phyloP scores from a whole-genome alignment of 2,329 filamentous ascomycete species.

The Aspergillus japonicus region DNA sequence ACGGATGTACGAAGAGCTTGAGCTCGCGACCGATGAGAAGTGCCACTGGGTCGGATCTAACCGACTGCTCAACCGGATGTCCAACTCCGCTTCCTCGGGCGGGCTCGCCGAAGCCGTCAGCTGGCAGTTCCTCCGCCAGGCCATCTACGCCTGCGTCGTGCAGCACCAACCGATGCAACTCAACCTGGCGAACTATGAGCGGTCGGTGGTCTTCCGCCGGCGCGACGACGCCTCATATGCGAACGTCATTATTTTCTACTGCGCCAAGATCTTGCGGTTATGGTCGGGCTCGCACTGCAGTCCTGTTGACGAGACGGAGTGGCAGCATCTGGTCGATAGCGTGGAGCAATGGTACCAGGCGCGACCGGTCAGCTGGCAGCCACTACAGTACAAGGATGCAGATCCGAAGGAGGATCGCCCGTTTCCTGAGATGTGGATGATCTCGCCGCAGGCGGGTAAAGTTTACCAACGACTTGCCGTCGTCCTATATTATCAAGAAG shows the following conservation, averaged over 20 bases:
- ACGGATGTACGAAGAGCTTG: constrained; percentile 50
- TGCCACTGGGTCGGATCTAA: constrained; percentile 42
- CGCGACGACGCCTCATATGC: constrained; percentile 40
- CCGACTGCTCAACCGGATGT: constrained; percentile 40
- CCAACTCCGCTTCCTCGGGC: constrained; percentile 40
- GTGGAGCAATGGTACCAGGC: constrained; percentile 33
- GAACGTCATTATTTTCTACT: constrained; percentile 41
- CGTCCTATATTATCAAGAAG: neutral
- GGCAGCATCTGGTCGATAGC: constrained; percentile 24
- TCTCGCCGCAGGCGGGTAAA: constrained; percentile 35
- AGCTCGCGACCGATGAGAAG: constrained; percentile 32
- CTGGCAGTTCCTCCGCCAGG: constrained; percentile 45
- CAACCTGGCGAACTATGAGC: constrained; percentile 39
- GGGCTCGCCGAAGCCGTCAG: constrained; percentile 43
- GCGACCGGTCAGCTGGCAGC: constrained; percentile 34
- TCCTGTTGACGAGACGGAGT: constrained; percentile 22
- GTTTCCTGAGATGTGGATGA: constrained; percentile 40
- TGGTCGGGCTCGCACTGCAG: constrained; percentile 23
- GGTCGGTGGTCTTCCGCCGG: constrained; percentile 39
- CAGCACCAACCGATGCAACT: constrained; percentile 40
- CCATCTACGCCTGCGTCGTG: constrained; percentile 42
- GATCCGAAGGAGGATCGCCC: constrained; percentile 24
- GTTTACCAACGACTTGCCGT: constrained; percentile 2
- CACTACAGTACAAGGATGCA: constrained; percentile 31
- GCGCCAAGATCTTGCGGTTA: constrained; percentile 38